Conservation (phyloP, 78 protist genomes). For the Polysphondylium violaceum region DNA sequence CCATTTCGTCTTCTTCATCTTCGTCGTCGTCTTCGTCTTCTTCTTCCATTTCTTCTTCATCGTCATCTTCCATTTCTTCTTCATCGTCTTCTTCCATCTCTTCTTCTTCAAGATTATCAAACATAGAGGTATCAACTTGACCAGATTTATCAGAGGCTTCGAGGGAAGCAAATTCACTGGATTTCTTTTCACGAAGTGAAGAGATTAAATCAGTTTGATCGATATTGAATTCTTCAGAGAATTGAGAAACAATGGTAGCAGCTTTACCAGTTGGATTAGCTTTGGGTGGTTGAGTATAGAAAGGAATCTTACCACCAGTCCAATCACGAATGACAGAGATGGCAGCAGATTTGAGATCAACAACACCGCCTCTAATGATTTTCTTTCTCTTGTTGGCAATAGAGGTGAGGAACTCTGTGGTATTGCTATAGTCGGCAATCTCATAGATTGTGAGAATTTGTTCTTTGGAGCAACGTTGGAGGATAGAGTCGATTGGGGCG, state of each 20-base stretch:
- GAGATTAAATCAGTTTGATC: slow-evolving; percentile 46
- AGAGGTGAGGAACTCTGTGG: slow-evolving; percentile 47
- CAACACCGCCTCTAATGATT: slow-evolving; percentile 48
- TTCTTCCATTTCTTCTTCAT: slow-evolving; percentile 53
- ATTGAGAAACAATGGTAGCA: slow-evolving; percentile 39
- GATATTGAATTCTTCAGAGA: slow-evolving; percentile 62
- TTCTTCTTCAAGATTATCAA: slow-evolving; percentile 70
- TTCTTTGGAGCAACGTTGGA: slow-evolving; percentile 42
- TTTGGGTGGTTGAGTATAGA: slow-evolving; percentile 79
- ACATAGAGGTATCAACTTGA: slow-evolving; percentile 36
- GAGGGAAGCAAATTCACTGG: slow-evolving; percentile 11
- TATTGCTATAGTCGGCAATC: slow-evolving; percentile 7
- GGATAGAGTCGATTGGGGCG: slow-evolving; percentile 55
- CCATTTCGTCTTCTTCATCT: slow-evolving; percentile 63
- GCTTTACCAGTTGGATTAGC: not conserved
- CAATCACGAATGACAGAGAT: slow-evolving; percentile 78
- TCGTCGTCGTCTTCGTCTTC: slow-evolving; percentile 56
- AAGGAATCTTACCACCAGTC: slow-evolving; percentile 81
- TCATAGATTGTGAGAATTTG: slow-evolving; percentile 62
- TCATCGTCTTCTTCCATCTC: slow-evolving; percentile 55
- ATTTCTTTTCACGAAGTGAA: not conserved
- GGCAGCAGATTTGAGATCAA: slow-evolving; percentile 53
- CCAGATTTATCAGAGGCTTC: slow-evolving; percentile 10
- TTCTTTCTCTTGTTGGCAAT: slow-evolving; percentile 64
- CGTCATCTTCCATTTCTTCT: slow-evolving; percentile 15